These are phyloP conservation scores for Clarireedia monteithiana DNA, from an alignment of 2,329 filamentous ascomycete genomes.

Conservation along the genomic window DNA sequence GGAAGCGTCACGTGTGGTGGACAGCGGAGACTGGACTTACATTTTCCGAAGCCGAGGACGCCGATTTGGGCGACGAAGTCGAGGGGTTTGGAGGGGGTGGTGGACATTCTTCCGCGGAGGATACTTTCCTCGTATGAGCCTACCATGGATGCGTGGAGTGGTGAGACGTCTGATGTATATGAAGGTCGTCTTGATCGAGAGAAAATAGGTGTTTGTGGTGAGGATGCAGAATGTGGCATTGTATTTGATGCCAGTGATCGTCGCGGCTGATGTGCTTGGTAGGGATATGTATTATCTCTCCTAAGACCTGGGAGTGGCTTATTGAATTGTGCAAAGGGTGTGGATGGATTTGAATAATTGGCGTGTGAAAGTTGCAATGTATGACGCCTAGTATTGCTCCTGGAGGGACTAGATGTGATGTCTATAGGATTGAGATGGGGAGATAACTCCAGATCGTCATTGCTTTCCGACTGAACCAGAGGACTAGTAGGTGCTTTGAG, in stretches of 20 bases:
- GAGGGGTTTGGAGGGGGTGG: conserved; percentile 82
- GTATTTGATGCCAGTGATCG: conserved; percentile 61
- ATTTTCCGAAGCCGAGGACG: conserved; percentile 81
- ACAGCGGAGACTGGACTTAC: conserved; percentile 76
- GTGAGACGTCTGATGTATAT: conserved; percentile 63
- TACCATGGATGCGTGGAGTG: conserved; percentile 86
- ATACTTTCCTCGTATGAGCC: conserved; percentile 98
- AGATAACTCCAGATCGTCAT: conserved; percentile 64
- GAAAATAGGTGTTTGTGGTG: conserved; percentile 43
- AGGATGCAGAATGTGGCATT: conserved; percentile 32
- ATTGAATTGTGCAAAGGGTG: conserved; percentile 34
- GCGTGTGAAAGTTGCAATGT: conserved; percentile 60
- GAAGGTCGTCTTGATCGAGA: conserved; percentile 59
- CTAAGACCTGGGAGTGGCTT: conserved; percentile 40
- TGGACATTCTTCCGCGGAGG: conserved; percentile 90
- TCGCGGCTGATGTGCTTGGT: conserved; percentile 72
- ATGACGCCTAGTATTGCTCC: conserved; percentile 50
- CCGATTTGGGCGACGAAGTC: conserved; percentile 94
- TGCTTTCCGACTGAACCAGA: conserved; percentile 80
- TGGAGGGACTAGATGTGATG: conserved; percentile 31
- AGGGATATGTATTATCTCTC: conserved; percentile 58
- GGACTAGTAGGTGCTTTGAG: conserved; percentile 89
- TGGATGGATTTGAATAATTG: conserved; percentile 36
- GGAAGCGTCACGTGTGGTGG: conserved; percentile 84
- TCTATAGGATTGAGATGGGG: conserved; percentile 45